A percentile compares a stretch with the other conserved stretches of the same genome.
Evolutionary conservation across 2,329 filamentous ascomycete species (phyloP).

Genomic region (Colletotrichum sojae): DNA sequence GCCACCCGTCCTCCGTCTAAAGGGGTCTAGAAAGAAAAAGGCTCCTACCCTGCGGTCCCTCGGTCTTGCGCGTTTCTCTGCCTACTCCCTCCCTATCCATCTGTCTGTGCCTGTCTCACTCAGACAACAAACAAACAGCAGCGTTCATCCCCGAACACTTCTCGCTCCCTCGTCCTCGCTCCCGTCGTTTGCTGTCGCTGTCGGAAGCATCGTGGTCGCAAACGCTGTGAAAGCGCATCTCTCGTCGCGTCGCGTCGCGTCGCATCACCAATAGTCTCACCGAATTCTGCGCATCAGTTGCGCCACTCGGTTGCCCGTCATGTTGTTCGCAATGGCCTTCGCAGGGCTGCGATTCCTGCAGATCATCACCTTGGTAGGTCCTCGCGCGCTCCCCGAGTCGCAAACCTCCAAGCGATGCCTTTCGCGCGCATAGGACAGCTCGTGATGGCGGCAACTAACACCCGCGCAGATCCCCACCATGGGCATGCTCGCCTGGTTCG

Average conservation of each 20-base stretch:
- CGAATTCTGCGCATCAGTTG: too few species aligned
- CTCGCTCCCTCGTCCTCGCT: slow-evolving; percentile 3
- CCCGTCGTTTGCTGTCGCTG: not conserved
- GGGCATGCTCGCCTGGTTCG: slow-evolving; percentile 78
- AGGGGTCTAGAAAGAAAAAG: not conserved
- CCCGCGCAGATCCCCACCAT: slow-evolving; percentile 70
- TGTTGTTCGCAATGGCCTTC: slow-evolving; percentile 76
- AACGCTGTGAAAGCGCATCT: slow-evolving; percentile 17
- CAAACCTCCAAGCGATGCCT: not conserved
- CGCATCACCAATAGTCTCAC: not conserved
- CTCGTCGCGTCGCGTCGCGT: slow-evolving; percentile 7
- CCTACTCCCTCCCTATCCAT: slow-evolving; percentile 4
- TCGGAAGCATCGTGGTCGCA: slow-evolving; percentile 5
- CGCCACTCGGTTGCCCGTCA: slow-evolving; percentile 52
- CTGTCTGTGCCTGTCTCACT: not conserved
- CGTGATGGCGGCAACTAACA: not conserved
- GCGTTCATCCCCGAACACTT: slow-evolving; percentile 1
- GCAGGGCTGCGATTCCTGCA: slow-evolving; percentile 73
- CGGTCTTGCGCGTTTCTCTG: not conserved
- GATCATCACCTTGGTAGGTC: slow-evolving; percentile 73
- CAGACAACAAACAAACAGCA: slow-evolving; percentile 12
- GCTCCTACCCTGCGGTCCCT: too few species aligned
- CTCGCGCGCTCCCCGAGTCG: not conserved
- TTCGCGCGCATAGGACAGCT: not conserved
- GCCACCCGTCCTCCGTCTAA: slow-evolving; percentile 31